Evolutionary conservation across 192 early-diverging fungal species (phyloP).

Genomic region (Mycoemilia scoparia): DNA sequence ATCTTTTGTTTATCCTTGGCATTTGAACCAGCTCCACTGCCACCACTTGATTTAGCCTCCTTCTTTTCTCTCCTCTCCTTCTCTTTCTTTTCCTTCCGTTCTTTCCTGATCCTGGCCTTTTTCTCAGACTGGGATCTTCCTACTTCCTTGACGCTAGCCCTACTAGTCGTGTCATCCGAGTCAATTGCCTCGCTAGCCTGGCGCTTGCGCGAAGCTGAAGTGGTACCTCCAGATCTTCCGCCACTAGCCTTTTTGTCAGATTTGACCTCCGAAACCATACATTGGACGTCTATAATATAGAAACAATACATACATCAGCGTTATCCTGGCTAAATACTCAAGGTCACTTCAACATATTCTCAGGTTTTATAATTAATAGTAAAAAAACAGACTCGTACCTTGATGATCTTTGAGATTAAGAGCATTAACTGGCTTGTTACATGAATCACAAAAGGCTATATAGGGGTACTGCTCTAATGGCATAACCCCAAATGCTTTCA

Average conservation of each 20-base stretch:
- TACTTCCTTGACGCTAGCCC: too few species aligned
- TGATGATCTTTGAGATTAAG: constrained; percentile 27
- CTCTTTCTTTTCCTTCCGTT: constrained; percentile 26
- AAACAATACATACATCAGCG: too few species aligned
- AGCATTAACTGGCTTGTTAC: constrained; percentile 20
- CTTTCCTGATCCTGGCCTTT: constrained; percentile 12
- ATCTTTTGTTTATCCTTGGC: constrained; percentile 4
- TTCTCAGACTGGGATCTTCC: constrained; percentile 13
- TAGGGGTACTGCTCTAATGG: constrained; percentile 17
- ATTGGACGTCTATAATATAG: too few species aligned
- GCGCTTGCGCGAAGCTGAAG: background rate
- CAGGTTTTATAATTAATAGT: too few species aligned
- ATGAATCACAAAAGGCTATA: constrained; percentile 23
- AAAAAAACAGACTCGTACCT: too few species aligned
- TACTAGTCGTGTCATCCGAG: constrained; percentile 4
- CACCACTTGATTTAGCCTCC: constrained; percentile 28
- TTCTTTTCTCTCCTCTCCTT: constrained; percentile 33
- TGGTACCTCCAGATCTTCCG: background rate
- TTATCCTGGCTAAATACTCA: too few species aligned
- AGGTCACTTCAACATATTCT: too few species aligned
- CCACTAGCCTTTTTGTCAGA: constrained; percentile 5
- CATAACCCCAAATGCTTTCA: constrained; percentile 28
- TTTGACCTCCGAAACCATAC: constrained; percentile 14
- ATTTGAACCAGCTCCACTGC: constrained; percentile 14
- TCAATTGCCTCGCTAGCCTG: constrained; percentile 1